Base-by-base conservation (phyloP, 2,329 filamentous ascomycete genomes). In the Monosporascus sp. region DNA sequence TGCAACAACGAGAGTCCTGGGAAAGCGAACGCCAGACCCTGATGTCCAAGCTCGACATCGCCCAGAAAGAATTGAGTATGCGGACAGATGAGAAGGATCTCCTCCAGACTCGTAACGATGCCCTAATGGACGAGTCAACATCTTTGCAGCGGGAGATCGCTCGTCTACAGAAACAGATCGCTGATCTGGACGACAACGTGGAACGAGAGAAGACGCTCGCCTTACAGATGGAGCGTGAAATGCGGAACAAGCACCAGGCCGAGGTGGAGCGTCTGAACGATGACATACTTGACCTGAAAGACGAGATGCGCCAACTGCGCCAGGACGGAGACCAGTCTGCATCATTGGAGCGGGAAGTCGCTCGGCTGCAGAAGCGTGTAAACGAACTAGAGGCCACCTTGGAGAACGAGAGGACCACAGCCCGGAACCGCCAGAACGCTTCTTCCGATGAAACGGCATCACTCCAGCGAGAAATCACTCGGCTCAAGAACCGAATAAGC, bases 41-140 rank as follows among this genome's bases (percentile, higher is more conserved):
- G 15, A 70, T 74, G 18, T 64, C 73, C 20, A 80, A 80, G 57
- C 65, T 88, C 3, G 74, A 81, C 49, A 72, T 82, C 50, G 71
- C 79, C 0, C 77, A 84, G 53, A 76, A 77, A 49, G 86, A 90
- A 24, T 68, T 89, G 1, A 74, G 82, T 55, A 71, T 77, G 53
- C 77, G 78, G 48, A 72, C 74, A 1, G 82, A 85, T 56, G 87
- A 90, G 66, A 90, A 89, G 66, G 80, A 84, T 49, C 70, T 89
- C 14, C 72, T 91, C 18, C 85, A 89, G 63, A 80, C 76, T 46
- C 84, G 87, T 4, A 83, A 90, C 61, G 83, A 90, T 58, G 76
- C 84, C 5, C 69, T 91, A 25, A 81, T 81, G 1, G 77, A 75
- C 37, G 87, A 92, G 66, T 88, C 85, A 2, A 74, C 77, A 5